Evolutionary conservation across 148 eudicot genomes (phyloP).

Genomic region (Rhododendron simsii): DNA sequence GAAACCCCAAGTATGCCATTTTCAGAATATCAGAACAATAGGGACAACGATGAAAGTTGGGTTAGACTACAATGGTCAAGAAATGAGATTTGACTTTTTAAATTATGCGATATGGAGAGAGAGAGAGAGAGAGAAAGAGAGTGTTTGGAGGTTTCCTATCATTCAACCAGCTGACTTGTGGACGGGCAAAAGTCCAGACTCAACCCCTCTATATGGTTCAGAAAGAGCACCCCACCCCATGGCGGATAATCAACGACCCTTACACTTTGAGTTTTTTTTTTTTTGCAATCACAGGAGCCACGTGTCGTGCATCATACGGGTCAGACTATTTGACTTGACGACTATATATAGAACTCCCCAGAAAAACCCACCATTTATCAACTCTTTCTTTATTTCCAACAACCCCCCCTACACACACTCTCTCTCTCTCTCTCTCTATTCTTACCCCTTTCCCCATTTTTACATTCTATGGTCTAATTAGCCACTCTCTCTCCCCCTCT

Average conservation of each 20-base stretch:
- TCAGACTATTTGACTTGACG: slow-evolving; percentile 21
- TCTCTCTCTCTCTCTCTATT: slow-evolving; percentile 3
- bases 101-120: not conserved
- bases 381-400: slow-evolving; percentile 4
- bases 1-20: not conserved
- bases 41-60: not conserved
- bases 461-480: not conserved
- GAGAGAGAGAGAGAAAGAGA: too few relatives aligned
- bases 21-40: not conserved
- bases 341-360: slow-evolving; percentile 7
- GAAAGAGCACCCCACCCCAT: not conserved
- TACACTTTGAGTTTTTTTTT: too few relatives aligned
- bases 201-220: not conserved
- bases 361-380: not conserved
- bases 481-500: not conserved
- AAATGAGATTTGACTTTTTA: not conserved
- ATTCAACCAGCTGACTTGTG: slow-evolving; percentile 21
- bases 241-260: not conserved
- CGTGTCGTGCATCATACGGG: slow-evolving; percentile 31
- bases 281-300: slow-evolving; percentile 11
- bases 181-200: slow-evolving; percentile 9
- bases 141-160: slow-evolving; percentile 14
- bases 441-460: not conserved
- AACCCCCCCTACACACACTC: not conserved
- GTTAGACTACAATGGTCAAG: not conserved